These are phyloP conservation scores for Penicillium digitatum DNA, from an alignment of 2,329 filamentous ascomycete genomes.

Conservation along the genomic window DNA sequence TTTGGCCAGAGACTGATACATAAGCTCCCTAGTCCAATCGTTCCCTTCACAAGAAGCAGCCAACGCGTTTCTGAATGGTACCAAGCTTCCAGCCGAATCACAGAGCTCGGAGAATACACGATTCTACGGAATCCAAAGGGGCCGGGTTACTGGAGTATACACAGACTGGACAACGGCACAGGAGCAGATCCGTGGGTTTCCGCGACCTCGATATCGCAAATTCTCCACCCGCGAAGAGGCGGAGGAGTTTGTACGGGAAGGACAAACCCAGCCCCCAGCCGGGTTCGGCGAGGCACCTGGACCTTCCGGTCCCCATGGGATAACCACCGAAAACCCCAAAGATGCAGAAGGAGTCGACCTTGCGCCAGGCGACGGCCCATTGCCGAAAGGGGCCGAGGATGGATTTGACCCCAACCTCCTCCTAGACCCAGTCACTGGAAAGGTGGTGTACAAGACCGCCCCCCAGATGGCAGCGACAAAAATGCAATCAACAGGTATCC, in stretches of 20 bases:
- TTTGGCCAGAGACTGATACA: neutral
- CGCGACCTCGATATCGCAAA: slow-evolving; percentile 64
- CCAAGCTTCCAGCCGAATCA: slow-evolving; percentile 43
- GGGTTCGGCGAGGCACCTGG: slow-evolving; percentile 36
- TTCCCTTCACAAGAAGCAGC: slow-evolving; percentile 72
- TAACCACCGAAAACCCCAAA: slow-evolving; percentile 41
- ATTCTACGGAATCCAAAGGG: slow-evolving; percentile 59
- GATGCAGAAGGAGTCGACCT: slow-evolving; percentile 44
- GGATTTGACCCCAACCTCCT: slow-evolving; percentile 58
- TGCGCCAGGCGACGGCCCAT: slow-evolving; percentile 53
- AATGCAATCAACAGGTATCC: slow-evolving; percentile 40
- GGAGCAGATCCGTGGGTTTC: slow-evolving; percentile 69
- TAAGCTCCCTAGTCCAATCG: slow-evolving; percentile 65
- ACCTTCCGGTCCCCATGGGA: slow-evolving; percentile 32
- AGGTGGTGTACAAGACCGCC: slow-evolving; percentile 54
- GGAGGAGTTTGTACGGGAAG: slow-evolving; percentile 64
- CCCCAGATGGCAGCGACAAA: slow-evolving; percentile 50
- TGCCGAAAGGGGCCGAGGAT: slow-evolving; percentile 56
- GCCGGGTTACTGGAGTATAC: slow-evolving; percentile 59
- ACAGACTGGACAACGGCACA: slow-evolving; percentile 66
- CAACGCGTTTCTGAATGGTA: slow-evolving; percentile 68
- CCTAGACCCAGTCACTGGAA: slow-evolving; percentile 52
- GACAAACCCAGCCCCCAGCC: slow-evolving; percentile 28
- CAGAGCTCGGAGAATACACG: slow-evolving; percentile 42
- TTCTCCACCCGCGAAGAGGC: slow-evolving; percentile 69